These are phyloP conservation scores for Rhodotorula sp. DNA, from an alignment of 1,284 basidiomycete genomes.

Conservation along the genomic window DNA sequence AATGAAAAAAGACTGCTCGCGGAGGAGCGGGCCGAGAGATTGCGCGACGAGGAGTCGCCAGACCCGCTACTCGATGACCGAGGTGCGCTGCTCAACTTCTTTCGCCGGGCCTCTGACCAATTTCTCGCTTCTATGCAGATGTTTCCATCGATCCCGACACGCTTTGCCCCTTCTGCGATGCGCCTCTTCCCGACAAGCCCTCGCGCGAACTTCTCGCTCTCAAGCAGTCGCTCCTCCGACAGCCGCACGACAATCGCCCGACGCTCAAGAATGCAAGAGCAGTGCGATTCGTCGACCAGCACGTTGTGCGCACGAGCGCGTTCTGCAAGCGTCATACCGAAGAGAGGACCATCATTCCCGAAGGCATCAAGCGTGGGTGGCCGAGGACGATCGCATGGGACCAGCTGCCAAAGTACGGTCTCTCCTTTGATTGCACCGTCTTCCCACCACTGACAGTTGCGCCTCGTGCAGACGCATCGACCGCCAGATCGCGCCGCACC, in stretches of 20 bases:
- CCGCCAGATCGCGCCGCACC: constrained; percentile 5
- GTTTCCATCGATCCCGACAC: constrained; percentile 17
- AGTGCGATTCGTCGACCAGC: constrained; percentile 31
- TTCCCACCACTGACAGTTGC: no score
- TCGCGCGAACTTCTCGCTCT: constrained; percentile 27
- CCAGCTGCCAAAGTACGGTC: constrained; percentile 21
- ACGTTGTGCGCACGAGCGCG: constrained; percentile 13
- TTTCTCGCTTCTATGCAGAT: background rate
- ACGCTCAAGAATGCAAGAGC: constrained; percentile 29
- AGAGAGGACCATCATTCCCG: constrained; percentile 38
- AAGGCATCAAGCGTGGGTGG: constrained; percentile 33
- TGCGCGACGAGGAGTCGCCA: background rate
- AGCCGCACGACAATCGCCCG: constrained; percentile 14
- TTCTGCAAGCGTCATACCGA: constrained; percentile 41
- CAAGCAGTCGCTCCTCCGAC: constrained; percentile 28
- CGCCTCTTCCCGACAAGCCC: constrained; percentile 25
- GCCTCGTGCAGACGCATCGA: constrained; percentile 24
- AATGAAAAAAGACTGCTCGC: no score
- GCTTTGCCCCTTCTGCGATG: constrained; percentile 45
- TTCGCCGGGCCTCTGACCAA: fast-evolving
- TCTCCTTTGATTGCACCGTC: background rate
- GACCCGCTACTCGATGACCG: background rate
- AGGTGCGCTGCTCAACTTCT: background rate
- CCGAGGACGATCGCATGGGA: constrained; percentile 37
- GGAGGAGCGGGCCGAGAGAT: background rate